Evolutionary conservation across 2,329 filamentous ascomycete species (phyloP).

Genomic region (Knufia fluminis): DNA sequence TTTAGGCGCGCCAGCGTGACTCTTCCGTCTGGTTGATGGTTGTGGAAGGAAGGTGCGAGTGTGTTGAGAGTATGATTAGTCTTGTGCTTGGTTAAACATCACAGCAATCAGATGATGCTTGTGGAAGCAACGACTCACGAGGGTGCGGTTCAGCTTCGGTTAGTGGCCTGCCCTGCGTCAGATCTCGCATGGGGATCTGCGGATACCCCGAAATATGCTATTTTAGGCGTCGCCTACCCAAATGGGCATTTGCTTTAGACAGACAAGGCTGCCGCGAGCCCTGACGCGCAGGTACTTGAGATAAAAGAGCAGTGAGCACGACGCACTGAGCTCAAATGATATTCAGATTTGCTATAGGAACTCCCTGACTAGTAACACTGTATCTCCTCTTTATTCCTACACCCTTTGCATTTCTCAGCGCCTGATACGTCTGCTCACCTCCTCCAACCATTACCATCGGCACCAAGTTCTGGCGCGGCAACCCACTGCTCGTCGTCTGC

Average conservation of each 20-base stretch:
- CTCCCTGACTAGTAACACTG: slow-evolving; percentile 69
- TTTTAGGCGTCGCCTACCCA: too few species aligned
- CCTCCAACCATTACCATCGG: slow-evolving; percentile 77
- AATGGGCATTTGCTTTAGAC: too few species aligned
- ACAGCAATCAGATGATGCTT: background rate
- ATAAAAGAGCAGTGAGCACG: too few species aligned
- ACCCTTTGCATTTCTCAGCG: slow-evolving; percentile 54
- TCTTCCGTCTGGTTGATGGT: background rate
- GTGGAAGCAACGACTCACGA: background rate
- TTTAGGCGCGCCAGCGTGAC: slow-evolving; percentile 21
- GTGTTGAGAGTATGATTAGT: background rate
- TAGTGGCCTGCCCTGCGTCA: background rate
- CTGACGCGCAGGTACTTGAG: too few species aligned
- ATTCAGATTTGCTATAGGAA: slow-evolving; percentile 69
- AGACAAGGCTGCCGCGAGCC: too few species aligned
- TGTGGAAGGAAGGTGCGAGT: background rate
- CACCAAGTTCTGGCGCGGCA: slow-evolving; percentile 62
- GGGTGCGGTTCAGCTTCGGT: background rate
- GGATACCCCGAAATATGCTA: background rate
- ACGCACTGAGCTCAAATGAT: slow-evolving; percentile 32
- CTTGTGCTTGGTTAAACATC: background rate
- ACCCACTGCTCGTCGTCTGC: slow-evolving; percentile 62
- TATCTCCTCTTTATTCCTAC: slow-evolving; percentile 72
- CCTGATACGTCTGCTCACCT: slow-evolving; percentile 54
- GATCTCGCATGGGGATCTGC: background rate